phyloP scores from a whole-genome alignment of 208 protist genomes.

The Leishmania lainsoni region DNA sequence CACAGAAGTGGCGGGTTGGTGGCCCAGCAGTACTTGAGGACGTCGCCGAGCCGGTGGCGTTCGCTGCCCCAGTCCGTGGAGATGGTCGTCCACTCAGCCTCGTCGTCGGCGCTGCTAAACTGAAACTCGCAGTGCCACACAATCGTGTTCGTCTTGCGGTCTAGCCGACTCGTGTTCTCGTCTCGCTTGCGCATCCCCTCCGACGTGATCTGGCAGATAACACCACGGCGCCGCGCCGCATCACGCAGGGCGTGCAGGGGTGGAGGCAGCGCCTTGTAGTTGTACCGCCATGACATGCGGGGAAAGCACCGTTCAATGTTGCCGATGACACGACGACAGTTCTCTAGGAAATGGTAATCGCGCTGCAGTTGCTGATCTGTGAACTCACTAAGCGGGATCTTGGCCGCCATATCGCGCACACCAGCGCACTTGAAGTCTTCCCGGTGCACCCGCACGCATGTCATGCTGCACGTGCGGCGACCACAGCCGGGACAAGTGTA shows the following conservation, averaged over 20 bases:
- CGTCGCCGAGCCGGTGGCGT: slow-evolving; percentile 68
- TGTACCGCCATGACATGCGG: slow-evolving; percentile 50
- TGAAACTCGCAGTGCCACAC: slow-evolving; percentile 84
- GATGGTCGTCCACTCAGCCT: slow-evolving; percentile 25
- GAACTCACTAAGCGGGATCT: slow-evolving; percentile 69
- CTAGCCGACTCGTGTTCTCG: slow-evolving; percentile 78
- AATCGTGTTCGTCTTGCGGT: slow-evolving; percentile 74
- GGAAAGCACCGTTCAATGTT: slow-evolving; percentile 74
- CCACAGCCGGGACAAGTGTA: slow-evolving; percentile 86
- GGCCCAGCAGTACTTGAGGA: slow-evolving; percentile 74
- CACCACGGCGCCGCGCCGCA: slow-evolving; percentile 75
- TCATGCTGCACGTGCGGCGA: slow-evolving; percentile 73
- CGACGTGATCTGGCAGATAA: slow-evolving; percentile 88
- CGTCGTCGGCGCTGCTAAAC: slow-evolving; percentile 39
- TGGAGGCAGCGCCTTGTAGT: slow-evolving; percentile 66
- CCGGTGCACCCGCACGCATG: slow-evolving; percentile 82
- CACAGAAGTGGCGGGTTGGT: slow-evolving; percentile 76
- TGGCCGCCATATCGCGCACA: slow-evolving; percentile 52
- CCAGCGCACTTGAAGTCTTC: slow-evolving; percentile 63
- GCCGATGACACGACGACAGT: slow-evolving; percentile 65
- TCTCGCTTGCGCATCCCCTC: slow-evolving; percentile 86
- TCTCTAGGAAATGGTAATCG: slow-evolving; percentile 84
- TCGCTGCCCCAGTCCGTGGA: slow-evolving; percentile 83
- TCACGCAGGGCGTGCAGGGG: slow-evolving; percentile 77
- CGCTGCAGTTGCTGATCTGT: slow-evolving; percentile 73